Conservation (phyloP, 257 asterid species). For the Catharanthus roseus region DNA sequence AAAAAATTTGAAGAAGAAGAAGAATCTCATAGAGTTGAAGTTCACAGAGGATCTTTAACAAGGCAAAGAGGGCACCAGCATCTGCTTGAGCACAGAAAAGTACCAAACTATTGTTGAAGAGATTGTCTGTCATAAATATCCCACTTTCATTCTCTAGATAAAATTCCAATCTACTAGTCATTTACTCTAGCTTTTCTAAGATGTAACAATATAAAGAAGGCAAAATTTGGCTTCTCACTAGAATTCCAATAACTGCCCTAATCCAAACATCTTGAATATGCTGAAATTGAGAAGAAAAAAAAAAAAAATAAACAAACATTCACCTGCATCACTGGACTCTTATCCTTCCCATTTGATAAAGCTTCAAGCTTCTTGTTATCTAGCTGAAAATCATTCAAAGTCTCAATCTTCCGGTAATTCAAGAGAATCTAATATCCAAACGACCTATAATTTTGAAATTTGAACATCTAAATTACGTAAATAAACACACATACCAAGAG, state of each 20-base stretch:
- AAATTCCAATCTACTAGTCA: not conserved
- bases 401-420: constrained; percentile 10
- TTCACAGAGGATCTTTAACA: not conserved
- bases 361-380: constrained; percentile 64
- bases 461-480: not conserved
- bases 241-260: not conserved
- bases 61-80: not conserved
- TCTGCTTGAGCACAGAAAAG: not conserved
- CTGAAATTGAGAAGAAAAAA: not conserved
- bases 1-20: no score
- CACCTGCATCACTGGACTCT: constrained; percentile 76
- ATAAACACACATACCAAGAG: constrained; percentile 60
- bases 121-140: not conserved
- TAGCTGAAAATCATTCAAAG: constrained; percentile 34
- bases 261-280: not conserved
- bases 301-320: no score
- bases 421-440: not conserved
- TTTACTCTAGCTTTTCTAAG: not conserved
- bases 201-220: not conserved
- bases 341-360: constrained; percentile 50
- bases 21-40: not conserved
- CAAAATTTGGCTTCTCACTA: not conserved
- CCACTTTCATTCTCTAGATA: not conserved
- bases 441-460: not conserved
- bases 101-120: not conserved